Evolutionary conservation across 2,329 filamentous ascomycete genomes (phyloP), one percentile per base, ranked within the genome.

Genomic region (Apiospora sp.): DNA sequence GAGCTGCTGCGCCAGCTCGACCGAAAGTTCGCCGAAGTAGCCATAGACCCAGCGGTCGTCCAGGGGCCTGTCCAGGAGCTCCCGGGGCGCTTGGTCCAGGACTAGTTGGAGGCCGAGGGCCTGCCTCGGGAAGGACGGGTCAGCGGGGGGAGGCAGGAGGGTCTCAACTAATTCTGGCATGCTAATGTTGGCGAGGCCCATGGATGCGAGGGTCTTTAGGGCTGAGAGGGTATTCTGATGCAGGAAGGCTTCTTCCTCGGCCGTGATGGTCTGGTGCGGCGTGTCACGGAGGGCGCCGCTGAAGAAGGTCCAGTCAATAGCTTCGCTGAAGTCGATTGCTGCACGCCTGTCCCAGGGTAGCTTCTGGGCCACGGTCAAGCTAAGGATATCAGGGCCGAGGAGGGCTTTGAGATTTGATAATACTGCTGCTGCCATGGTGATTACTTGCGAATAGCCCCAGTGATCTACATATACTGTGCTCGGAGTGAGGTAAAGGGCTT

Each of bases 91-190:
- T 68, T 81, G 77, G 72, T 80, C 80, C 3, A 81, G 73, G 19
- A 81, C 70, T 3, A 81, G 73, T 54, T 75, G 75, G 30, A 81
- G 72, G 12, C 79, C 80, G 4, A 81, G 75, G 5, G 75, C 75
- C 70, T 80, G 78, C 22, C 61, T 44, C 2, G 76, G 78, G 64
- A 79, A 81, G 12, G 69, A 46, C 14, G 75, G 67, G 27, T 74
- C 73, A 1, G 74, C 64, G 2, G 76, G 75, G 1, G 72, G 49
- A 22, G 77, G 79, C 7, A 82, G 77, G 73, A 64, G 58, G 58
- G 75, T 77, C 12, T 70, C 51, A 27, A 75, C 49, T 67, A 79
- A 68, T 71, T 79, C 77, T 0, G 76, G 77, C 34, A 78, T 72
- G n/a, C 74, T 74, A 72, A 78, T 73, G 24, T 74, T 74, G 72